Conservation (phyloP, 495 filamentous ascomycete species). For the Cenococcum geophilum region DNA sequence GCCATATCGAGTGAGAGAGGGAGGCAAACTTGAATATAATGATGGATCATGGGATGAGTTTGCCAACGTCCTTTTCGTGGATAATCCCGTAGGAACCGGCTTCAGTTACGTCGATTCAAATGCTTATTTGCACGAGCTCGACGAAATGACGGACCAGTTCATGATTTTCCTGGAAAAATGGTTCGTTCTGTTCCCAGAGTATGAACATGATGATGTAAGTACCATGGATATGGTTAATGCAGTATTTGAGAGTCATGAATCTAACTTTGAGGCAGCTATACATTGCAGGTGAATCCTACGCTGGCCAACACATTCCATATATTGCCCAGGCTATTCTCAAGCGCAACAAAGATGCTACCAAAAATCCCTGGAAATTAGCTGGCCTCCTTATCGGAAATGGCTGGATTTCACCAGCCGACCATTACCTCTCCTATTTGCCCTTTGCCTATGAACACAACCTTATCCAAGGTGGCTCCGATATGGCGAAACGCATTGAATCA, state of each 20-base stretch:
- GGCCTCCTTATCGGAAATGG: constrained; percentile 94
- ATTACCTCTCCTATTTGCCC: constrained; percentile 81
- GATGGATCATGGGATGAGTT: constrained; percentile 96
- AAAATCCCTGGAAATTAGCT: constrained; percentile 63
- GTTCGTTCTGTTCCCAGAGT: constrained; percentile 85
- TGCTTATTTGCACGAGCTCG: constrained; percentile 74
- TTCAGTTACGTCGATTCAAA: constrained; percentile 92
- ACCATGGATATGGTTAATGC: not conserved
- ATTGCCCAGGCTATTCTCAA: constrained; percentile 82
- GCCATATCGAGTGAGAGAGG: constrained; percentile 78
- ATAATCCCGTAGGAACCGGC: constrained; percentile 93
- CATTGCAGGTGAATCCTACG: constrained; percentile 91
- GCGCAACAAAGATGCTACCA: constrained; percentile 58
- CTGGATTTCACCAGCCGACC: constrained; percentile 85
- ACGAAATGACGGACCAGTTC: constrained; percentile 85
- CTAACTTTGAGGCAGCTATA: constrained; percentile 58
- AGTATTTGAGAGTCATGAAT: not conserved
- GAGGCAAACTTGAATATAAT: constrained; percentile 70
- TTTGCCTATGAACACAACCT: constrained; percentile 72
- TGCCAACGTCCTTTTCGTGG: constrained; percentile 90
- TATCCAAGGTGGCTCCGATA: constrained; percentile 57
- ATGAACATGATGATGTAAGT: constrained; percentile 86
- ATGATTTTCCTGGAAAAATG: constrained; percentile 84
- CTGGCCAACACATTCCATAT: constrained; percentile 95
- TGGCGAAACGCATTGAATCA: constrained; percentile 60